These are phyloP conservation scores for Ceratocystis cubensis DNA, from an alignment of 2,329 filamentous ascomycete genomes.

Conservation along the genomic window DNA sequence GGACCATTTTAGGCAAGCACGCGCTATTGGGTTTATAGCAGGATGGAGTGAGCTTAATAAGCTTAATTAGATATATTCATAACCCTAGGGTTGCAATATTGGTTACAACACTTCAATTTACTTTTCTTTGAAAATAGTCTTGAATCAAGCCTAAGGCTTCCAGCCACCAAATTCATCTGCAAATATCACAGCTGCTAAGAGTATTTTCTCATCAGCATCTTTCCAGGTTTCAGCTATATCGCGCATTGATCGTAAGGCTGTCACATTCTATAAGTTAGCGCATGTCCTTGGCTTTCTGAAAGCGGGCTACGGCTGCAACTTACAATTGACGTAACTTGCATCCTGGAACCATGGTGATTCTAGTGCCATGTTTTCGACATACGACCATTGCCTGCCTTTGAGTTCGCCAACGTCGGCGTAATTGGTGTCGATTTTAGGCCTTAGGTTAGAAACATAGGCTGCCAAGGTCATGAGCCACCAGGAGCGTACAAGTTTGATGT, in stretches of 20 bases:
- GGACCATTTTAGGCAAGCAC: slow-evolving; percentile 5
- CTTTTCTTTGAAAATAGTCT: not conserved
- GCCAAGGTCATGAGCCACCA: slow-evolving; percentile 81
- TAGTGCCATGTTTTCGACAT: slow-evolving; percentile 59
- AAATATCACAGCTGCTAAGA: slow-evolving; percentile 58
- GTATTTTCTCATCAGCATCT: slow-evolving; percentile 51
- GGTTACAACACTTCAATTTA: not conserved
- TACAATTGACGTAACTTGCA: slow-evolving; percentile 75
- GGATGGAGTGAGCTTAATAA: not conserved
- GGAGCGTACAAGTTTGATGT: slow-evolving; percentile 61
- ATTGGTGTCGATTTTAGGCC: slow-evolving; percentile 59
- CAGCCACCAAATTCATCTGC: slow-evolving; percentile 62
- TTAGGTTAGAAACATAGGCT: slow-evolving; percentile 61
- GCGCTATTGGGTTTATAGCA: not conserved
- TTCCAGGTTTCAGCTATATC: slow-evolving; percentile 65
- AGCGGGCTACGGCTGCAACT: slow-evolving; percentile 23
- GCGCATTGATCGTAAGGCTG: slow-evolving; percentile 52
- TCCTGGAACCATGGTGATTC: slow-evolving; percentile 56
- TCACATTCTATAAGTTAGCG: slow-evolving; percentile 3
- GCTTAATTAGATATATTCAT: not conserved
- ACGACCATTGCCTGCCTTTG: slow-evolving; percentile 61
- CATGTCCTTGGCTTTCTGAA: not conserved
- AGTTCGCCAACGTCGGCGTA: slow-evolving; percentile 46
- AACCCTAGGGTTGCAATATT: not conserved
- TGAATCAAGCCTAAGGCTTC: slow-evolving; percentile 28